A percentile compares a stretch with the other conserved stretches of the same genome.
phyloP scores from a whole-genome alignment of 345 rosid species.

The Pseudoturritis turrita region DNA sequence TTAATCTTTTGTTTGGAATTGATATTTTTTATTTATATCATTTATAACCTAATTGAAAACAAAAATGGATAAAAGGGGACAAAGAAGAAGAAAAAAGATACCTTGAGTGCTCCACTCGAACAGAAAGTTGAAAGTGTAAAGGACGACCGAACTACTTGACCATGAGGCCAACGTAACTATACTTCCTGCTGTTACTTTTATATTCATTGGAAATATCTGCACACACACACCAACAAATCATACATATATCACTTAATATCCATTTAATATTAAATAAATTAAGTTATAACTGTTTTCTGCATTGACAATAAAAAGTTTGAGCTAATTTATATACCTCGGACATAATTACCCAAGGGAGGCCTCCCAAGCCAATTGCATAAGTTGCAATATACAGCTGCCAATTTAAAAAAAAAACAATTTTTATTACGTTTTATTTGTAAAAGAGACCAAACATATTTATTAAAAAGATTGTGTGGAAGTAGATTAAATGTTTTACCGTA shows the following conservation, averaged over 20 bases:
- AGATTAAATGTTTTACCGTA: conserved; percentile 11
- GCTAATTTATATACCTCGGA: conserved; percentile 35
- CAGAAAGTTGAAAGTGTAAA: conserved; percentile 40
- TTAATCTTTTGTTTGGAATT: neutral
- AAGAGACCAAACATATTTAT: neutral
- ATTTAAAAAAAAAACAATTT: neutral
- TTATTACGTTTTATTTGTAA: neutral
- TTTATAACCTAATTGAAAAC: neutral
- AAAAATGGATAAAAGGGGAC: neutral
- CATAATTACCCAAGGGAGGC: conserved; percentile 37
- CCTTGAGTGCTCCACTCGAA: conserved; percentile 47
- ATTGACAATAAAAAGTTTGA: neutral
- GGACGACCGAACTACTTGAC: conserved; percentile 36
- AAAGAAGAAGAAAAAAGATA: neutral
- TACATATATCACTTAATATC: neutral
- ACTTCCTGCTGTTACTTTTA: conserved; percentile 48
- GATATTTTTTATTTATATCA: neutral
- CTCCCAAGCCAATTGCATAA: conserved; percentile 38
- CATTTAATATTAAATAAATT: neutral
- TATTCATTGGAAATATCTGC: conserved; percentile 50
- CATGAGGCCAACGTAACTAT: conserved; percentile 39
- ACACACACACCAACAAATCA: neutral
- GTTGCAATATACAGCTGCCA: conserved; percentile 22
- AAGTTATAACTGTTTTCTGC: neutral
- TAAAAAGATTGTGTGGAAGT: neutral